These are phyloP conservation scores for Yarrowia keelungensis DNA, from an alignment of 805 yeast species.

Conservation along the genomic window DNA sequence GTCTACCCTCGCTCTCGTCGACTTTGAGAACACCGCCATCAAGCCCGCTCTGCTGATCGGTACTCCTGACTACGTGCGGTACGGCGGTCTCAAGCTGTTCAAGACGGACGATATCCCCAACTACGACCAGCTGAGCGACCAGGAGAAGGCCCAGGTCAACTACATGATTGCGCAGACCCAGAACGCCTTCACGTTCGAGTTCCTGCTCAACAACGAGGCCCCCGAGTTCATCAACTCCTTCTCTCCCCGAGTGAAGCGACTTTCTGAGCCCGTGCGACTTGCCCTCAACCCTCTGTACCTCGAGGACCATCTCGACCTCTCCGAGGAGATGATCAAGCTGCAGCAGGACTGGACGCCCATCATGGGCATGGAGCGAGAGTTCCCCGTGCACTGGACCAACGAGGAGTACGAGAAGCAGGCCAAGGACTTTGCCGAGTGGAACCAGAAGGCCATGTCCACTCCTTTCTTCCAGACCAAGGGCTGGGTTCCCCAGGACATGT, in stretches of 20 bases:
- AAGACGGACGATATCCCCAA: constrained; percentile 77
- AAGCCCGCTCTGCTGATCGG: constrained; percentile 82
- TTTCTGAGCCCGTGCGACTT: constrained; percentile 50
- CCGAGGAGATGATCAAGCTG: constrained; percentile 46
- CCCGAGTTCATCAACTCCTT: constrained; percentile 74
- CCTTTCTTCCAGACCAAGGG: constrained; percentile 93
- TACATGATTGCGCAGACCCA: constrained; percentile 90
- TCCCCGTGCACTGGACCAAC: constrained; percentile 68
- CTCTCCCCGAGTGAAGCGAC: constrained; percentile 73
- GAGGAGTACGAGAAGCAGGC: constrained; percentile 66
- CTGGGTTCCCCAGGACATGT: constrained; percentile 96
- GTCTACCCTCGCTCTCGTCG: constrained; percentile 60
- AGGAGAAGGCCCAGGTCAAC: constrained; percentile 79
- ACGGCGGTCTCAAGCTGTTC: constrained; percentile 88
- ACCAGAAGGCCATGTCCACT: constrained; percentile 66
- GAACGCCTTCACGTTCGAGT: constrained; percentile 89
- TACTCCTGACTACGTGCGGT: constrained; percentile 83
- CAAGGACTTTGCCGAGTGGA: constrained; percentile 67
- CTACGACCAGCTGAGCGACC: constrained; percentile 68
- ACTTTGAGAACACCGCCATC: constrained; percentile 80
- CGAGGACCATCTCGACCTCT: constrained; percentile 47
- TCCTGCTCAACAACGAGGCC: constrained; percentile 66
- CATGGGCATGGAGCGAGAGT: constrained; percentile 47
- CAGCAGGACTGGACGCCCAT: constrained; percentile 46
- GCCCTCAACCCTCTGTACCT: constrained; percentile 44